Base-by-base conservation (phyloP, 2,329 filamentous ascomycete genomes). In the Neurospora sp. region DNA sequence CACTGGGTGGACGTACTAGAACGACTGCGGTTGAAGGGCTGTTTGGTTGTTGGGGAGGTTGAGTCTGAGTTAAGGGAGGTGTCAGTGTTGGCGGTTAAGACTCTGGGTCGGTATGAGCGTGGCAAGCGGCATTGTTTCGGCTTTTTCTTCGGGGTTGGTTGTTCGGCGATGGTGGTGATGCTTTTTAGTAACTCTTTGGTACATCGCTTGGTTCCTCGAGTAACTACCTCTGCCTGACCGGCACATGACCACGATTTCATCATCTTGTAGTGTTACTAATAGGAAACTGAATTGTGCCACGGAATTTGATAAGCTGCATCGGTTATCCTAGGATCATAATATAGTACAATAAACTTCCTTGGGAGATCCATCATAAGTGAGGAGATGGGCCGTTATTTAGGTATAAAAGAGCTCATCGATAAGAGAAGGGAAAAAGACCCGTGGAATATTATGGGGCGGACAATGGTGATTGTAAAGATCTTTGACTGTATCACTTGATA, bases 361-460 rank as follows among this genome's bases (percentile, higher is more conserved):
- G 3, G 43, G 46, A 52, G 2, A 15, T 7, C 46, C 19, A 52
- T 0, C 2, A 28, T 2, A 28, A 8, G 11, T 52, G 11, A 62
- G 52, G 15, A n/a, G 13, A 62, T 10, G 28, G 28, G 28, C 4
- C 28, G 8, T 62, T 62, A 62, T 62, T 7, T 15, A 10, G 1
- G 19, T n/a, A n/a, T 28, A 28, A n/a, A 33, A n/a, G 23, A 1
- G 8, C 13, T 33, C 52, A 6, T 62, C 13, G 8, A 62, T 7
- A 0, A 36, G 28, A 36, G 23, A 10, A 62, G 52, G 52, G 1
- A 33, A 17, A 33, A 9, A 15, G 0, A 13, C 1, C 13, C 8
- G 1, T 62, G 13, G 1, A 36, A 2, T 0, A 36, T n/a, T 1
- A 2, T 3, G 8, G 3, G 13, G 1, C 17, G 4, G 52, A 62